These are phyloP conservation scores for Blastomyces parvus DNA, from an alignment of 2,329 filamentous ascomycete species.

Conservation along the genomic window DNA sequence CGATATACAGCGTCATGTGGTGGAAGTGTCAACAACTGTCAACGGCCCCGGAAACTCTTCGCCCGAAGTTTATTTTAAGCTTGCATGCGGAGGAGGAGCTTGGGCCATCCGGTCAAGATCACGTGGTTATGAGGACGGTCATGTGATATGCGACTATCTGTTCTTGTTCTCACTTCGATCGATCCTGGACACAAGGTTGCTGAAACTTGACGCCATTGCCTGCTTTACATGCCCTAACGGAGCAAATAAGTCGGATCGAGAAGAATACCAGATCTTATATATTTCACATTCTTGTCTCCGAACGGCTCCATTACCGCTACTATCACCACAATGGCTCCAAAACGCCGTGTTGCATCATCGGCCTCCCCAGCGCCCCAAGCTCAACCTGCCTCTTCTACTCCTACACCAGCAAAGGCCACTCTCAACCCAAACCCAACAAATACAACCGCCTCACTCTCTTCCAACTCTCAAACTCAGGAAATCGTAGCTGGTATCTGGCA, in stretches of 20 bases:
- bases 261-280: background rate
- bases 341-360: slow-evolving; percentile 21
- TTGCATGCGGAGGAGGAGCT: background rate
- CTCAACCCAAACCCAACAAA: slow-evolving; percentile 24
- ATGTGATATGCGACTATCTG: slow-evolving; percentile 4
- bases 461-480: slow-evolving; percentile 39
- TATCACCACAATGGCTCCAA: slow-evolving; percentile 21
- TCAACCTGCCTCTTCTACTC: slow-evolving; percentile 17
- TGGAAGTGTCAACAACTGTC: background rate
- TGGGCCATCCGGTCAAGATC: background rate
- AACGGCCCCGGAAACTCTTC: background rate
- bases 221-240: background rate
- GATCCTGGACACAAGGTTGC: background rate
- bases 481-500: slow-evolving; percentile 63
- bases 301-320: background rate
- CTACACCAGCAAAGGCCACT: slow-evolving; percentile 21
- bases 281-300: too few relatives aligned
- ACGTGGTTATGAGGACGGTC: background rate
- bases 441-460: slow-evolving; percentile 26
- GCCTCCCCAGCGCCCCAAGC: slow-evolving; percentile 15
- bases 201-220: background rate
- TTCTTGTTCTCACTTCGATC: background rate
- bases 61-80: slow-evolving; percentile 3
- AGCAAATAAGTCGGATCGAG: background rate
- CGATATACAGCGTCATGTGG: background rate